Base-by-base conservation (phyloP, 192 early-diverging fungal species). In the Umbelopsis ramanniana region DNA sequence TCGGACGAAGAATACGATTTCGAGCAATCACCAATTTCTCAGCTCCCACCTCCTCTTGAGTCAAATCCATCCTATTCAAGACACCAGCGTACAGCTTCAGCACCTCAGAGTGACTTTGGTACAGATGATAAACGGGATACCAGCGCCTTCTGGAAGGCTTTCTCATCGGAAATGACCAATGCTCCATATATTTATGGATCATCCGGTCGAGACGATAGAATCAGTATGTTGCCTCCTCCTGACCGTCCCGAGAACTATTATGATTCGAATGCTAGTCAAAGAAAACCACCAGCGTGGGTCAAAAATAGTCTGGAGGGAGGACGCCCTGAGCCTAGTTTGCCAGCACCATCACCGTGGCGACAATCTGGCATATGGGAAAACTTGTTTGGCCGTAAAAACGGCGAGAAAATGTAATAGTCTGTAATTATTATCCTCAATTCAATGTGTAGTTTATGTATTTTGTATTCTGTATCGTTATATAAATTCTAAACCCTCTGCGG, bases 221-320 rank as follows among this genome's bases (percentile, higher is more conserved):
- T 29, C 33, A 63, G 57, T 29, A 63, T 63, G 57, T 35, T 63
- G 17, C 57, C 57, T 17, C 57, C 10, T 7, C 57, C 57, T 2
- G 57, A 63, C 19, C 33, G 33, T 63, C 57, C 57, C 17, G 57
- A 63, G 7, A 63, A 37, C 33, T 63, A 63, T 17, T 63, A 63
- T 63, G 10, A 6, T 7, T 11, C 17, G 26, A 33, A 37, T 63
- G 8, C 8, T 3, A 37, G 15, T 12, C 29, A 63, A 26, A 63
- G 33, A n/a, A 37, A 29, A 8, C 29, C 29, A 37, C 57, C 57
- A 19, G 26, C 57, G 10, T 63, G 57, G 57, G 57, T 63, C 0
- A 63, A 38, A n/a, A 37, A 63, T 6, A 63, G 57, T n/a, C 8
- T 63, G 57, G 57, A 63, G 17, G 57, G 57, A 29, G 57, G 57